These are phyloP conservation scores for Yamadazyma philogaea DNA, from an alignment of 805 yeast species.

Conservation along the genomic window DNA sequence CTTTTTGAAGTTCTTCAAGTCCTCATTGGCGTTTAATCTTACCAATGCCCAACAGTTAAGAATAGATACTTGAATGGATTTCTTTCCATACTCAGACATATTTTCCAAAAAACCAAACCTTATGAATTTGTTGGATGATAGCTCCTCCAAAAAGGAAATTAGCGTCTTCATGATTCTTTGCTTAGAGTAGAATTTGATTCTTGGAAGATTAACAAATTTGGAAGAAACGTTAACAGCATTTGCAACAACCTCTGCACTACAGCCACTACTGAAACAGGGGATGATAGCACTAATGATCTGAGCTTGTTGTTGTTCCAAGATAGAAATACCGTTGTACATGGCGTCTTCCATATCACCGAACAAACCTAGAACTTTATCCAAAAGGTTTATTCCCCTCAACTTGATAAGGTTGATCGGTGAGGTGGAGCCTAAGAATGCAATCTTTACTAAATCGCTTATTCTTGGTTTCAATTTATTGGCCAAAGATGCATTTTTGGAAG, in stretches of 20 bases:
- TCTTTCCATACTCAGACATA: slow-evolving; percentile 43
- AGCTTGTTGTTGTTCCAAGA: slow-evolving; percentile 91
- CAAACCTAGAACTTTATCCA: slow-evolving; percentile 58
- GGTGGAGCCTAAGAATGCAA: slow-evolving; percentile 80
- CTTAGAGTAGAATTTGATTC: slow-evolving; percentile 43
- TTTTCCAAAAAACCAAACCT: slow-evolving; percentile 56
- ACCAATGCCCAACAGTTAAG: slow-evolving; percentile 74
- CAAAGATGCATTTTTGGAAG: slow-evolving; percentile 37
- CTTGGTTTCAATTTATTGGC: slow-evolving; percentile 40
- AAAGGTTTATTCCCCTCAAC: slow-evolving; percentile 59
- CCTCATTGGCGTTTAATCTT: slow-evolving; percentile 27
- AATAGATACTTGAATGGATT: slow-evolving; percentile 56
- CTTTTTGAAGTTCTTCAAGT: slow-evolving; percentile 4
- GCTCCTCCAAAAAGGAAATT: slow-evolving; percentile 62
- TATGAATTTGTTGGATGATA: slow-evolving; percentile 39
- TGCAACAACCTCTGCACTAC: slow-evolving; percentile 70
- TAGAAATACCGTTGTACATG: slow-evolving; percentile 62
- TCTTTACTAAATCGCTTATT: slow-evolving; percentile 65
- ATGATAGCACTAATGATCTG: slow-evolving; percentile 86
- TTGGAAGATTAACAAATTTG: slow-evolving; percentile 54
- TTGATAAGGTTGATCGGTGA: slow-evolving; percentile 61
- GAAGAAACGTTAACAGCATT: slow-evolving; percentile 78
- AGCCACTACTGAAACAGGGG: slow-evolving; percentile 76
- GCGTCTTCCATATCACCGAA: slow-evolving; percentile 69
- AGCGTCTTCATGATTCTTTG: slow-evolving; percentile 59